Percentiles rank a stretch among this genome's conserved stretches.
Evolutionary conservation across 1,139 yeast species (phyloP).

Genomic region (Yamadazyma triangularis): DNA sequence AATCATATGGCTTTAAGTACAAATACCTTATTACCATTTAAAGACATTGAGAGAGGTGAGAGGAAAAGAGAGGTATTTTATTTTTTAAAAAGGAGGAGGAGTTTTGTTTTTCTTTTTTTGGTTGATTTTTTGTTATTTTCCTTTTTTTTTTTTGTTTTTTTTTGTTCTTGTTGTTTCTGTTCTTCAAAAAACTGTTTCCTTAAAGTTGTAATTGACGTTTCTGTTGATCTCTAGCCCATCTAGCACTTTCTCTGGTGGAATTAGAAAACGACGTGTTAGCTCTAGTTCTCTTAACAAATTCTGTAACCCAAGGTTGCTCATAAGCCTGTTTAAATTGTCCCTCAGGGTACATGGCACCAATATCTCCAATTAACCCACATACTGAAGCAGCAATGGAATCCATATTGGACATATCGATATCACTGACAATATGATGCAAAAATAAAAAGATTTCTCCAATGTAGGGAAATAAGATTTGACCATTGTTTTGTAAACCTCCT

Average conservation of each 20-base stretch:
- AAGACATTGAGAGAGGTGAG: too few species aligned
- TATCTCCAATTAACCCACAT: conserved; percentile 87
- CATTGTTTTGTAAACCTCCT: conserved; percentile 67
- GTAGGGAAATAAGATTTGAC: conserved; percentile 56
- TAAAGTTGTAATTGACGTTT: conserved; percentile 42
- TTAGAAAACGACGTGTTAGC: conserved; percentile 55
- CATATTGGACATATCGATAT: conserved; percentile 52
- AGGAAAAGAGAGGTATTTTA: too few species aligned
- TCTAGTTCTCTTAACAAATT: conserved; percentile 71
- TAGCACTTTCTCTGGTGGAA: conserved; percentile 79
- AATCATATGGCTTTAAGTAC: too few species aligned
- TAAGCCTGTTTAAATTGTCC: conserved; percentile 67
- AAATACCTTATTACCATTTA: too few species aligned
- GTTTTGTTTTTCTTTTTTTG: background rate
- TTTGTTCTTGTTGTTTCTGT: background rate
- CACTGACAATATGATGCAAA: conserved; percentile 55
- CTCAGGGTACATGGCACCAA: conserved; percentile 79
- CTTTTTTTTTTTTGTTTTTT: too few species aligned
- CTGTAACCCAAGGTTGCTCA: conserved; percentile 72
- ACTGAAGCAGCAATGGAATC: conserved; percentile 74
- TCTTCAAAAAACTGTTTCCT: too few species aligned
- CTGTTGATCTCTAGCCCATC: conserved; percentile 94
- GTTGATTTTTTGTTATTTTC: too few species aligned
- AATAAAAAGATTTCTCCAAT: conserved; percentile 69
- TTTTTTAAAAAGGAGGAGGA: too few species aligned